Evolutionary conservation across 2,329 filamentous ascomycete species (phyloP), one percentile per base, ranked within the genome.

Genomic region (Domatiomyces globalis): DNA sequence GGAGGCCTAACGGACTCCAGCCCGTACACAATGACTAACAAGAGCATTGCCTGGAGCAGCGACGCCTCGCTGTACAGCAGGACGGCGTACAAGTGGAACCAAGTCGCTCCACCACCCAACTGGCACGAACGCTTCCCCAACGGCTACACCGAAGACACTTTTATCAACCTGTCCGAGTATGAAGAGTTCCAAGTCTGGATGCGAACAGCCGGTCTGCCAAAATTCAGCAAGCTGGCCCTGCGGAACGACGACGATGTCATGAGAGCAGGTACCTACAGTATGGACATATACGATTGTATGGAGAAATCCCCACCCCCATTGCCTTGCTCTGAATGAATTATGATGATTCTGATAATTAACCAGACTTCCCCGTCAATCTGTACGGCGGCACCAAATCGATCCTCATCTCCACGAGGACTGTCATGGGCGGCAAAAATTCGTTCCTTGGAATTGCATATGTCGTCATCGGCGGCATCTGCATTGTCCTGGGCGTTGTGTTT

Each of bases 181-280:
- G 85, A 95, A 66, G 80, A 81, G 44, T 94, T 98, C 67, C 89
- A 95, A 70, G 89, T 96, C 19, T 98, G 92, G 92, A 98, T 98
- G 92, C 82, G 92, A 61, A 94, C 94, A 1, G 92, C 92, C 20
- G 92, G 90, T 52, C 71, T 96, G 61, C 92, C 92, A 1, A 84
- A 84, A 4, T 98, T 98, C 66, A 95, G 86, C 77, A 98, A 98
- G 72, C 74, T 98, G 46, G 87, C 87, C 45, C 79, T 84, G 67
- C 79, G 88, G 54, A 95, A 95, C 63, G 84, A 95, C 64, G 73
- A 73, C 0, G 71, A 75, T 1, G 65, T 71, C 0, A 84, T 98
- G 84, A 62, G 65, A 33, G 64, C 71, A 15, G 92, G 90, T 25
- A 79, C 71, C 18, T 98, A 98, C 66, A 72, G 80, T 56, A 71